phyloP scores from a whole-genome alignment of 2,329 filamentous ascomycete genomes.

The Neofusicoccum sp. region DNA sequence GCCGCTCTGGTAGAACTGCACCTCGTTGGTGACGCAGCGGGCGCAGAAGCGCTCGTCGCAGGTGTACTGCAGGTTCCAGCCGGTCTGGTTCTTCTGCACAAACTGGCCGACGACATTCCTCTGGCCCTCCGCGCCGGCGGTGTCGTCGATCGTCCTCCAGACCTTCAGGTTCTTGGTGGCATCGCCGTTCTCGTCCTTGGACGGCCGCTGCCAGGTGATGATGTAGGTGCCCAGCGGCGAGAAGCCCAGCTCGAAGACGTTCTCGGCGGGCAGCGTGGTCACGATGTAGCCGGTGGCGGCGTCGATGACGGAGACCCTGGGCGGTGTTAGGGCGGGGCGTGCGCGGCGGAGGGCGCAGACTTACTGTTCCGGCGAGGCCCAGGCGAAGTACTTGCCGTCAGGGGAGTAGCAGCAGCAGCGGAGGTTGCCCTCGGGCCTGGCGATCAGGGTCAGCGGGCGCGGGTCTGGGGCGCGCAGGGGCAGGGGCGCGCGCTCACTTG shows the following conservation, averaged over 20 bases:
- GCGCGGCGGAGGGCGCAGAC: constrained; percentile 26
- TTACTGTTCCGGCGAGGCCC: constrained; percentile 79
- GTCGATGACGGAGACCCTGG: constrained; percentile 80
- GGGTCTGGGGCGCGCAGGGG: neutral
- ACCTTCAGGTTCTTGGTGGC: constrained; percentile 96
- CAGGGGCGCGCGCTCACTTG: constrained; percentile 45
- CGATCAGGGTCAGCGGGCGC: constrained; percentile 17
- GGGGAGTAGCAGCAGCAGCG: constrained; percentile 95
- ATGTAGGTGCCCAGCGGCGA: constrained; percentile 90
- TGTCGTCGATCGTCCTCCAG: constrained; percentile 80
- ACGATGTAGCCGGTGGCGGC: constrained; percentile 74
- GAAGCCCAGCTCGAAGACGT: constrained; percentile 93
- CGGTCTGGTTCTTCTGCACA: constrained; percentile 92
- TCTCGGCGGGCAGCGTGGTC: constrained; percentile 73
- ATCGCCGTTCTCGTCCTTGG: constrained; percentile 91
- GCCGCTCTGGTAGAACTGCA: constrained; percentile 92
- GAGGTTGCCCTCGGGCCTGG: constrained; percentile 86
- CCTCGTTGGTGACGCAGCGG: constrained; percentile 92
- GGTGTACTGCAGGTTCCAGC: constrained; percentile 98
- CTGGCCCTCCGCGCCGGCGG: constrained; percentile 63
- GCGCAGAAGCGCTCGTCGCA: constrained; percentile 92
- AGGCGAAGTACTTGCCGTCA: constrained; percentile 94
- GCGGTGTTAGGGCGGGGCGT: constrained; percentile 18
- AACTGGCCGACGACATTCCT: constrained; percentile 78
- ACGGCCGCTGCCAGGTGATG: constrained; percentile 93